Percentiles rank a stretch among this genome's conserved stretches.
These are phyloP conservation scores for Cadophora malorum DNA, from an alignment of 2,329 filamentous ascomycete genomes.

Conservation along the genomic window DNA sequence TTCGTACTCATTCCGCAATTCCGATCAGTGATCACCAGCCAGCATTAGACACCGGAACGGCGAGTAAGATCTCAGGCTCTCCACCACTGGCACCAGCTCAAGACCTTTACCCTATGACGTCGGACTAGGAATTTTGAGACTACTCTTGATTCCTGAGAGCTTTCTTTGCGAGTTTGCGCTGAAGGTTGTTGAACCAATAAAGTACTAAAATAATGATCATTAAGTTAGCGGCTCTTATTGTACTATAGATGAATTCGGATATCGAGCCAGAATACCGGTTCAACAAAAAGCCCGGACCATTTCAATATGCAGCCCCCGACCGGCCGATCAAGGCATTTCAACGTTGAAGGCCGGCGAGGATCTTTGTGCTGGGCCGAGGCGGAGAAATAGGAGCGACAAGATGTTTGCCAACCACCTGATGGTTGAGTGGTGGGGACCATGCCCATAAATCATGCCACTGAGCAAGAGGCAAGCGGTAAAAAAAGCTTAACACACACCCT, in stretches of 20 bases:
- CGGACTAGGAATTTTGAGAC: neutral
- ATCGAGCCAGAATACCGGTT: neutral
- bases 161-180: neutral
- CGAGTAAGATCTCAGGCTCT: constrained; percentile 1
- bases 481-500: constrained; percentile 15
- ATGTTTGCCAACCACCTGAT: neutral
- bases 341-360: neutral
- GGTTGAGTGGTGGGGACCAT: neutral
- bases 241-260: neutral
- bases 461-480: neutral
- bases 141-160: neutral
- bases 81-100: neutral
- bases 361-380: neutral
- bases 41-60: neutral
- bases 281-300: neutral
- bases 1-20: neutral
- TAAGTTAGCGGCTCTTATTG: neutral
- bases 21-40: neutral
- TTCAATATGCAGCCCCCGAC: neutral
- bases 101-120: neutral
- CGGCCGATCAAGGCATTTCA: neutral
- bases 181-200: neutral
- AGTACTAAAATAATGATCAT: neutral
- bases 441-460: constrained; percentile 1
- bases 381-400: neutral